These are phyloP conservation scores for Penicillium malachiteum DNA, from an alignment of 495 filamentous ascomycete genomes.

Conservation along the genomic window DNA sequence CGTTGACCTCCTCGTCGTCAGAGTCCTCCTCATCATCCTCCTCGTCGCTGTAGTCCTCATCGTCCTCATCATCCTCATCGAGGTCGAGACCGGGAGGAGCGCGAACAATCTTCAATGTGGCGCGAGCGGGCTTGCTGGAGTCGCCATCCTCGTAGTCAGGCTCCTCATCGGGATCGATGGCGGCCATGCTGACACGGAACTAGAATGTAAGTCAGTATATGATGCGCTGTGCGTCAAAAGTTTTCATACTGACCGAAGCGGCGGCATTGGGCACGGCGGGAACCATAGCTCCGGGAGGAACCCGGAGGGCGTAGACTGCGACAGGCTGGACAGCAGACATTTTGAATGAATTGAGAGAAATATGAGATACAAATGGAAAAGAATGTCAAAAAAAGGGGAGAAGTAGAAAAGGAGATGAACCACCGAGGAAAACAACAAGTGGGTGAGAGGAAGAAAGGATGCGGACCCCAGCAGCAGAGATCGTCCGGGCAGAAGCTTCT, in stretches of 20 bases:
- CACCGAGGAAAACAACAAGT: conserved; percentile 25
- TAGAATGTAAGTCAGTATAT: conserved; percentile 31
- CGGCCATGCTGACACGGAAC: conserved; percentile 98
- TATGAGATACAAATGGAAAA: conserved; percentile 13
- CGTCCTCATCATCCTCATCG: conserved; percentile 55
- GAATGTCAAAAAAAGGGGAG: conserved; percentile 8
- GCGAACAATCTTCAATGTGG: conserved; percentile 89
- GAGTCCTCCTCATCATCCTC: conserved; percentile 68
- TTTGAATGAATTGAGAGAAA: conserved; percentile 17
- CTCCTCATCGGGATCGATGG: conserved; percentile 82
- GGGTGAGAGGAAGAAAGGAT: conserved; percentile 28
- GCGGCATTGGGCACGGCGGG: conserved; percentile 72
- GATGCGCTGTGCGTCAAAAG: conserved; percentile 14
- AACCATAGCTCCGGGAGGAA: conserved; percentile 74
- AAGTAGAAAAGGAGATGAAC: conserved; percentile 22
- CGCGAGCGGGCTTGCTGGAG: conserved; percentile 61
- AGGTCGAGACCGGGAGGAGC: conserved; percentile 52
- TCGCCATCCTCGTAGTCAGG: conserved; percentile 65
- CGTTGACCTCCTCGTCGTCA: conserved; percentile 69
- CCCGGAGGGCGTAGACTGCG: conserved; percentile 84
- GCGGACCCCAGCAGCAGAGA: conserved; percentile 24
- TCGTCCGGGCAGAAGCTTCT: conserved; percentile 14
- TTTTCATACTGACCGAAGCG: conserved; percentile 67
- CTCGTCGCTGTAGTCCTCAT: conserved; percentile 58
- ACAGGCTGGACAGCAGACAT: conserved; percentile 68